A percentile compares a stretch with the other conserved stretches of the same genome.
Evolutionary conservation across 495 filamentous ascomycete species (phyloP).

Genomic region (Astrothelium macrocarpum): DNA sequence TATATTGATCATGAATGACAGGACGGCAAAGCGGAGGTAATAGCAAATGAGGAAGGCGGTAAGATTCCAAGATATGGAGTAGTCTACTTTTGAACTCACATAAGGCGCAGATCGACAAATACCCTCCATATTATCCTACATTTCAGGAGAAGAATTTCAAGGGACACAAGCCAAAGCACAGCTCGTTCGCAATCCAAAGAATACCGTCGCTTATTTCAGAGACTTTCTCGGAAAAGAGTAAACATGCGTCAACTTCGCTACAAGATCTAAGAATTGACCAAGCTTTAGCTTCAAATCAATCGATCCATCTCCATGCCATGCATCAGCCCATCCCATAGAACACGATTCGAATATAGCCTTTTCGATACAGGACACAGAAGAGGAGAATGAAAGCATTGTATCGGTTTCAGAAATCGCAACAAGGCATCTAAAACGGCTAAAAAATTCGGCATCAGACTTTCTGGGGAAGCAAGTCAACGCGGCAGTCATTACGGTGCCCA

Average conservation of each 20-base stretch:
- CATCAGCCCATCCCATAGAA: constrained; percentile 82
- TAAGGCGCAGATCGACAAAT: constrained; percentile 86
- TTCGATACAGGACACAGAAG: constrained; percentile 65
- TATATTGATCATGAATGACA: constrained; percentile 24
- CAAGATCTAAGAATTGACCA: not conserved
- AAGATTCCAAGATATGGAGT: constrained; percentile 21
- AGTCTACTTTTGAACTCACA: too few species aligned
- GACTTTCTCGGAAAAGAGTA: constrained; percentile 93
- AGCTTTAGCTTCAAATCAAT: constrained; percentile 70
- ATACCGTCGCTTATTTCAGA: constrained; percentile 91
- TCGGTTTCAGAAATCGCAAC: constrained; percentile 78
- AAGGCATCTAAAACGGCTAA: constrained; percentile 73
- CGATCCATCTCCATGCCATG: constrained; percentile 89
- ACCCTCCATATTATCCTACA: constrained; percentile 85
- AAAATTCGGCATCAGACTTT: constrained; percentile 78
- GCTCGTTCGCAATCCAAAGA: constrained; percentile 79
- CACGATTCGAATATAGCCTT: constrained; percentile 56
- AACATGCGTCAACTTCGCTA: constrained; percentile 9
- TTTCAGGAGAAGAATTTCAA: constrained; percentile 91
- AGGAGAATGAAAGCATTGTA: constrained; percentile 57
- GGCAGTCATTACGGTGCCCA: constrained; percentile 87
- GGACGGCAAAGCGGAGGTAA: constrained; percentile 94
- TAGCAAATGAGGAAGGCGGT: constrained; percentile 99
- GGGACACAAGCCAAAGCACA: constrained; percentile 90
- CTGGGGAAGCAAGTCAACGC: constrained; percentile 85